Conservation (phyloP, 129 eudicot species). For the Kitagawia praeruptora region DNA sequence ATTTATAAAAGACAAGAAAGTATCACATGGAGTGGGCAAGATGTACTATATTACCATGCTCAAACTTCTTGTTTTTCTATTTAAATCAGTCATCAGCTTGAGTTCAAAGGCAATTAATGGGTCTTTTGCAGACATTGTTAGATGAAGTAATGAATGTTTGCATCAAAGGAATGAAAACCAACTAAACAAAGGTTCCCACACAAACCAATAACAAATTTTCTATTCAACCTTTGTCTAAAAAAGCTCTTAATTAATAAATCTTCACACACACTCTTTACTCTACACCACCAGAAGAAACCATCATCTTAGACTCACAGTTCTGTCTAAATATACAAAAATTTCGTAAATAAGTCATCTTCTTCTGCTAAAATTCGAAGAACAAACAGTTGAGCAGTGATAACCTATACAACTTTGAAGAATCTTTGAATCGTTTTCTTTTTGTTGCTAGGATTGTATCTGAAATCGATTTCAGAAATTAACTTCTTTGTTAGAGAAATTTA, state of each 20-base stretch:
- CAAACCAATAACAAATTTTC: slow-evolving; percentile 13
- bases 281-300: slow-evolving; percentile 21
- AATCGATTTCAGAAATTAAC: slow-evolving; percentile 25
- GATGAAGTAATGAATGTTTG: background rate
- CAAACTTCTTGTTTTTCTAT: background rate
- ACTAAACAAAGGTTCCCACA: too few relatives aligned
- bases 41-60: too few relatives aligned
- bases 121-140: background rate
- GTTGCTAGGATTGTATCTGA: slow-evolving; percentile 16
- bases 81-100: background rate
- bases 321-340: slow-evolving; percentile 41
- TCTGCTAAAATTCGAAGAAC: slow-evolving; percentile 93
- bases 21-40: too few relatives aligned
- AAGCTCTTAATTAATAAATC: slow-evolving; percentile 11
- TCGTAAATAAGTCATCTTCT: slow-evolving; percentile 49
- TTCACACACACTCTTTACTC: slow-evolving; percentile 19
- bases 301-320: slow-evolving; percentile 13
- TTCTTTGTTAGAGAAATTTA: slow-evolving; percentile 19
- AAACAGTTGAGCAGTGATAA: slow-evolving; percentile 48
- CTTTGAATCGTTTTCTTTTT: slow-evolving; percentile 14
- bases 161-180: background rate
- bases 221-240: slow-evolving; percentile 8
- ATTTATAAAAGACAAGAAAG: too few relatives aligned
- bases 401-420: slow-evolving; percentile 62
- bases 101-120: background rate